Percentiles rank a stretch among this genome's conserved stretches.
phyloP scores from a whole-genome alignment of 345 rosid genomes.

The Turritis glabra region DNA sequence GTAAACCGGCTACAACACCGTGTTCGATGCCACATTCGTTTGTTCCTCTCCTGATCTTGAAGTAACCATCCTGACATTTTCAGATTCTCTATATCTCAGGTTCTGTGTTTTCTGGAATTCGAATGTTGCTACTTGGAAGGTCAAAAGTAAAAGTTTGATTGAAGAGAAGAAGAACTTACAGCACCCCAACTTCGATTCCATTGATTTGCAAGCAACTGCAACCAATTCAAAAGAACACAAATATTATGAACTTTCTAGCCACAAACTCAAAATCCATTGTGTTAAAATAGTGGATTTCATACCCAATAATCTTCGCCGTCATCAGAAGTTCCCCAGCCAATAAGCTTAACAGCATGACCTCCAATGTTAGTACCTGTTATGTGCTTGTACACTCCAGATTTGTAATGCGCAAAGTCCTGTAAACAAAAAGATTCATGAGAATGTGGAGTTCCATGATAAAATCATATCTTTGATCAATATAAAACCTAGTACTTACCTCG shows the following conservation, averaged over 20 bases:
- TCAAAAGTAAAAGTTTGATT: not conserved
- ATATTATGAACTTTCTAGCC: not conserved
- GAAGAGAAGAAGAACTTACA: conserved; percentile 47
- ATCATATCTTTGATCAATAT: not conserved
- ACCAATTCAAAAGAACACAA: conserved; percentile 12
- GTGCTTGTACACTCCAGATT: conserved; percentile 90
- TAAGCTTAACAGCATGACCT: conserved; percentile 94
- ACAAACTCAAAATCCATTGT: not conserved
- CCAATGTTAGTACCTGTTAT: conserved; percentile 69
- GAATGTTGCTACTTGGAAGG: not conserved
- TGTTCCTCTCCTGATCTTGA: conserved; percentile 81
- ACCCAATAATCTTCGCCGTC: conserved; percentile 97
- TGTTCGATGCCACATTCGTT: conserved; percentile 89
- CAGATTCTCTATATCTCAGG: not conserved
- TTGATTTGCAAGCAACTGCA: conserved; percentile 92
- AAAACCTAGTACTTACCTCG: conserved; percentile 53
- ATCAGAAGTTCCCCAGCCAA: conserved; percentile 96
- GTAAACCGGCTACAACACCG: conserved; percentile 74
- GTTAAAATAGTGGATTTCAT: conserved; percentile 23
- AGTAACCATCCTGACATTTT: conserved; percentile 76
- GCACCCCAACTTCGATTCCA: conserved; percentile 97
- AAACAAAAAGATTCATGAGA: conserved; percentile 9
- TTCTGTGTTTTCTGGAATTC: not conserved
- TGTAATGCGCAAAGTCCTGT: conserved; percentile 95
- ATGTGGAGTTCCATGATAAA: not conserved